These are phyloP conservation scores for Hirsutella rhossiliensis DNA, from an alignment of 2,329 filamentous ascomycete species.

Conservation along the genomic window DNA sequence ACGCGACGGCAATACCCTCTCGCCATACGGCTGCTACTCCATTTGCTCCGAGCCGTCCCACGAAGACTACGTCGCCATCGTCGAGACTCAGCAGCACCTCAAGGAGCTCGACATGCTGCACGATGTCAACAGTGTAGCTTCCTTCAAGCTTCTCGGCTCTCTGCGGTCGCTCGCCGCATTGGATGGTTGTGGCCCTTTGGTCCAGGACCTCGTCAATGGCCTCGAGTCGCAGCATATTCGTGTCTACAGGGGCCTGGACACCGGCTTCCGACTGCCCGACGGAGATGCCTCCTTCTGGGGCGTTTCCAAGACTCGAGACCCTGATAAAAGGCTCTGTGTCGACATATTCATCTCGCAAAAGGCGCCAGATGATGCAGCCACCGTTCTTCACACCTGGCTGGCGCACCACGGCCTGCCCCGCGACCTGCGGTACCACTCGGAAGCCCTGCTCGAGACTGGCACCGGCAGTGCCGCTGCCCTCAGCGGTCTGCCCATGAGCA, in stretches of 20 bases:
- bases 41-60: constrained; percentile 14
- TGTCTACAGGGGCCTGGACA: constrained; percentile 22
- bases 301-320: constrained; percentile 10
- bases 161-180: constrained; percentile 9
- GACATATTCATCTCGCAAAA: constrained; percentile 24
- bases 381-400: constrained; percentile 24
- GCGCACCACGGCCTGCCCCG: constrained; percentile 22
- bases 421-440: constrained; percentile 18
- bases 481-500: constrained; percentile 13
- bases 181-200: constrained; percentile 8
- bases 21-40: constrained; percentile 17
- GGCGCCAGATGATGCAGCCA: constrained; percentile 15
- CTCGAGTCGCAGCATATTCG: constrained; percentile 12
- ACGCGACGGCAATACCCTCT: constrained; percentile 13
- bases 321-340: constrained; percentile 7
- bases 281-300: constrained; percentile 21
- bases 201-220: constrained; percentile 15
- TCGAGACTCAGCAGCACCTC: constrained; percentile 18
- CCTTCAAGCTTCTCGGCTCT: constrained; percentile 13
- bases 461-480: neutral
- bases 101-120: constrained; percentile 19
- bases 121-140: constrained; percentile 13
- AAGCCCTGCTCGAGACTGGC: constrained; percentile 13
- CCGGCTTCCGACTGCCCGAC: constrained; percentile 19
- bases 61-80: constrained; percentile 16